Conservation (phyloP, 2,329 filamentous ascomycete species). For the Ceratocystis lukuohia region DNA sequence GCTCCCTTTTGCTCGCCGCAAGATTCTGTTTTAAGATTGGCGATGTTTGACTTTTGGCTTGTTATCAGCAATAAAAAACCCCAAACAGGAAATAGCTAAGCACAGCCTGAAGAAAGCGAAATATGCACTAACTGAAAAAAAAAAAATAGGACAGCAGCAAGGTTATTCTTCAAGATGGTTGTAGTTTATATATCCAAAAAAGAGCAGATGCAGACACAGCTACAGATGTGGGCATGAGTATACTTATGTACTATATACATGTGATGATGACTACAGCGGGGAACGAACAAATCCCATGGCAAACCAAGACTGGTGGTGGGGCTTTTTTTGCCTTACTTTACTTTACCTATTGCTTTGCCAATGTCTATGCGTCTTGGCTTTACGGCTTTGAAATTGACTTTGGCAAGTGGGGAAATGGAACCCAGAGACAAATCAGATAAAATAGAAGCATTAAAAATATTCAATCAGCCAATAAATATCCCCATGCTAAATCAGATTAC, state of each 20-base stretch:
- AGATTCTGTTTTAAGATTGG: not conserved
- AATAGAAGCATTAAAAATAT: not conserved
- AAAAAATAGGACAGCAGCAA: not conserved
- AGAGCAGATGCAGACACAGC: not conserved
- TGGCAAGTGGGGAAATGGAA: not conserved
- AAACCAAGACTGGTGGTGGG: not conserved
- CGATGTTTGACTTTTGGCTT: conserved; percentile 1
- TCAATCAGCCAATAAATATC: not conserved
- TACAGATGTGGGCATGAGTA: not conserved
- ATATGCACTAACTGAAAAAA: not conserved
- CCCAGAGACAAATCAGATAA: not conserved
- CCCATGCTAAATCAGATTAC: not conserved
- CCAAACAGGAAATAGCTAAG: not conserved
- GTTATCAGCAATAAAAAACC: not conserved
- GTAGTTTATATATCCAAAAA: not conserved
- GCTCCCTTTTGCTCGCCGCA: not conserved
- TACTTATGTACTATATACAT: not conserved
- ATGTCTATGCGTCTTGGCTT: not conserved
- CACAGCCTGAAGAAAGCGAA: not conserved
- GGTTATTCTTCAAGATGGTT: not conserved
- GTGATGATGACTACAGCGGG: not conserved
- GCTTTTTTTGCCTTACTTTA: not conserved
- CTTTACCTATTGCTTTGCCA: not conserved
- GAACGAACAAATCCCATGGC: not conserved
- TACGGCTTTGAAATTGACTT: not conserved